A percentile compares a stretch with the other conserved stretches of the same genome.
phyloP scores from a whole-genome alignment of 352 stramenopile genomes.

The Phytophthora meadii region DNA sequence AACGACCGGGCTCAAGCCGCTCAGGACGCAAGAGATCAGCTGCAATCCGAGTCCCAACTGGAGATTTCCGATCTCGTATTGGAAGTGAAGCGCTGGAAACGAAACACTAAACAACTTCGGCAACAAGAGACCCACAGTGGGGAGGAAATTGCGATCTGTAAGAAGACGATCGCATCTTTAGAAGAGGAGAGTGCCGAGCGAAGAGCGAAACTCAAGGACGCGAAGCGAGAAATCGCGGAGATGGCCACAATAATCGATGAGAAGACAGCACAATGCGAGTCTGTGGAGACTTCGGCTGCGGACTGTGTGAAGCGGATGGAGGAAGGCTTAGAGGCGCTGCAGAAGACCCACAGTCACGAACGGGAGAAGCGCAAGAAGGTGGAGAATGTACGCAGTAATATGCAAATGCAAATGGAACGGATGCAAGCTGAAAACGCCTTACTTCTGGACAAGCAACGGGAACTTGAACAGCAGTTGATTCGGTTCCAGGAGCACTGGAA shows the following conservation, averaged over 20 bases:
- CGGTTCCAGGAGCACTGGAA: slow-evolving; percentile 55
- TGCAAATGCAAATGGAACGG: slow-evolving; percentile 50
- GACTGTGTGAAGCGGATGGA: slow-evolving; percentile 59
- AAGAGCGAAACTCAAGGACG: slow-evolving; percentile 40
- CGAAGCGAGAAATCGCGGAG: slow-evolving; percentile 41
- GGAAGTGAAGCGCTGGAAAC: slow-evolving; percentile 61
- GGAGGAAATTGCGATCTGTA: slow-evolving; percentile 50
- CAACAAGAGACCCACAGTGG: slow-evolving; percentile 40
- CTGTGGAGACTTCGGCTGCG: slow-evolving; percentile 53
- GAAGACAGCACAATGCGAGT: slow-evolving; percentile 46
- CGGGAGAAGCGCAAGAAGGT: slow-evolving; percentile 59
- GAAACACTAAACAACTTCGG: slow-evolving; percentile 49
- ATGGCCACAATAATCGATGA: slow-evolving; percentile 43
- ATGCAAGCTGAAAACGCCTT: slow-evolving; percentile 36
- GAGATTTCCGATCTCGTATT: slow-evolving; percentile 45
- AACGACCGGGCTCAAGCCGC: too few species aligned
- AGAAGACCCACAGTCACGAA: slow-evolving; percentile 52
- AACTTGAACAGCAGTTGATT: slow-evolving; percentile 43
- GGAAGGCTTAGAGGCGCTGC: slow-evolving; percentile 24
- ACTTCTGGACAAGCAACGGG: slow-evolving; percentile 43
- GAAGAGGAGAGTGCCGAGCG: slow-evolving; percentile 44
- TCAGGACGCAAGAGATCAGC: slow-evolving; percentile 38
- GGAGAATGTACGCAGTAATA: slow-evolving; percentile 38
- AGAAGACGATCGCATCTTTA: slow-evolving; percentile 41
- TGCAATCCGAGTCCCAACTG: slow-evolving; percentile 41